Evolutionary conservation across 2,329 filamentous ascomycete species (phyloP).

Genomic region (Clonostachys chloroleuca): DNA sequence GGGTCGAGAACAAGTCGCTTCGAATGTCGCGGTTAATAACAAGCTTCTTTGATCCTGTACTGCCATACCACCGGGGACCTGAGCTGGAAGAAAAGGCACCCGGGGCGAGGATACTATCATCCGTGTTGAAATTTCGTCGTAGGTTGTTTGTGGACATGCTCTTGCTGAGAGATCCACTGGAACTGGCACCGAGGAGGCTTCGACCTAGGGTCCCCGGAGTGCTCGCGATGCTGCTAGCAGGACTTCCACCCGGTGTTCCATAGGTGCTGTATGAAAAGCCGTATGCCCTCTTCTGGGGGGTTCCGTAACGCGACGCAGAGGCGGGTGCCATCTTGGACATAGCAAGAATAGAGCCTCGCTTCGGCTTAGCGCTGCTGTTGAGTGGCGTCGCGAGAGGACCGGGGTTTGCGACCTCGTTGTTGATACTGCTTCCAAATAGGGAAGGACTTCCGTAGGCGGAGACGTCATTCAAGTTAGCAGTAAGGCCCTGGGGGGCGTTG

Average conservation of each 20-base stretch:
- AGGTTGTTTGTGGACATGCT: conserved; percentile 87
- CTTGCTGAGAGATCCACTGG: conserved; percentile 72
- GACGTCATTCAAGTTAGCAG: conserved; percentile 75
- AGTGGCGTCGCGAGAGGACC: conserved; percentile 91
- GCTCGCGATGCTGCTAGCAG: conserved; percentile 58
- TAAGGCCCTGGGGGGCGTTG: conserved; percentile 60
- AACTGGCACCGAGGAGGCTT: conserved; percentile 61
- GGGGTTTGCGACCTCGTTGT: conserved; percentile 62
- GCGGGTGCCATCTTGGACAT: conserved; percentile 84
- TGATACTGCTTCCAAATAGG: conserved; percentile 72
- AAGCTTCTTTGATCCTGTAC: conserved; percentile 76
- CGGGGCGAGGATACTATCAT: conserved; percentile 82
- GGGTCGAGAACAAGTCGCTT: conserved; percentile 64
- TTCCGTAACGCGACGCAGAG: conserved; percentile 74
- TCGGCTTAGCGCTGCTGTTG: conserved; percentile 67
- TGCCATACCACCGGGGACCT: conserved; percentile 60
- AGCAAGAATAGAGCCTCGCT: conserved; percentile 75
- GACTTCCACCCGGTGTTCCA: conserved; percentile 70
- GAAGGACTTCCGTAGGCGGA: conserved; percentile 88
- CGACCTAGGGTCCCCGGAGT: conserved; percentile 64
- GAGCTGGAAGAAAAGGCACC: conserved; percentile 75
- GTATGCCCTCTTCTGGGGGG: conserved; percentile 81
- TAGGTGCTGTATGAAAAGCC: conserved; percentile 94
- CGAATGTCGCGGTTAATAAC: conserved; percentile 87
- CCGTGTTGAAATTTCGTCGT: conserved; percentile 73